Conservation (phyloP, 805 yeast species). For the Kodamaea nitidulidarum region DNA sequence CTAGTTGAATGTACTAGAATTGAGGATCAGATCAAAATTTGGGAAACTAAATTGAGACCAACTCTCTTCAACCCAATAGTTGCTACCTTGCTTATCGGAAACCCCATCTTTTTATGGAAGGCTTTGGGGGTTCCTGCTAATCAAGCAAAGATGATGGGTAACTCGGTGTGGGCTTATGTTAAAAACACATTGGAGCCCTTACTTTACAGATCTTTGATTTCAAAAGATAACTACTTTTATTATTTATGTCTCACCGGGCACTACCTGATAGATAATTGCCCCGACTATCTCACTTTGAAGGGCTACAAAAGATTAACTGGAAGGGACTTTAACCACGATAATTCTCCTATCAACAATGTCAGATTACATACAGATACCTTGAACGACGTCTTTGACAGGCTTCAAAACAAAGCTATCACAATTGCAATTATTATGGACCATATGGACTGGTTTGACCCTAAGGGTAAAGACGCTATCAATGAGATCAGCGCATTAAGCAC, state of each 20-base stretch:
- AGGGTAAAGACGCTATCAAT: constrained; percentile 55
- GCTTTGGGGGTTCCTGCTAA: constrained; percentile 87
- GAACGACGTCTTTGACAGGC: constrained; percentile 68
- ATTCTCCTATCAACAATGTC: constrained; percentile 60
- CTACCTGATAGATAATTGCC: constrained; percentile 64
- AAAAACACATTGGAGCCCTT: constrained; percentile 78
- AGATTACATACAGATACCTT: constrained; percentile 77
- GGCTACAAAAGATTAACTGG: constrained; percentile 52
- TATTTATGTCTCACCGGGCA: constrained; percentile 61
- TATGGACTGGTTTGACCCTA: constrained; percentile 85
- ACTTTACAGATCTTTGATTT: constrained; percentile 56
- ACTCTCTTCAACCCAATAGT: constrained; percentile 67
- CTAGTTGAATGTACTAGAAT: constrained; percentile 56
- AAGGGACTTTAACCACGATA: constrained; percentile 12
- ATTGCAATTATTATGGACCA: constrained; percentile 86
- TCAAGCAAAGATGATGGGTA: constrained; percentile 77
- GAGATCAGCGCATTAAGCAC: constrained; percentile 63
- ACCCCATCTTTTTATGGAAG: constrained; percentile 82
- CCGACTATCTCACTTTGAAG: constrained; percentile 62
- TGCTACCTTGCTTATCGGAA: constrained; percentile 66
- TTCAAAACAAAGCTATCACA: constrained; percentile 59
- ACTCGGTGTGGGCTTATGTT: constrained; percentile 65
- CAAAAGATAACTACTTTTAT: constrained; percentile 75
- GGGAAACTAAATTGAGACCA: constrained; percentile 63
- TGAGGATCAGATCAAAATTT: constrained; percentile 59